Percentiles rank a stretch among this genome's conserved stretches.
These are phyloP conservation scores for Candida multigemmis DNA, from an alignment of 805 yeast genomes.

Conservation along the genomic window DNA sequence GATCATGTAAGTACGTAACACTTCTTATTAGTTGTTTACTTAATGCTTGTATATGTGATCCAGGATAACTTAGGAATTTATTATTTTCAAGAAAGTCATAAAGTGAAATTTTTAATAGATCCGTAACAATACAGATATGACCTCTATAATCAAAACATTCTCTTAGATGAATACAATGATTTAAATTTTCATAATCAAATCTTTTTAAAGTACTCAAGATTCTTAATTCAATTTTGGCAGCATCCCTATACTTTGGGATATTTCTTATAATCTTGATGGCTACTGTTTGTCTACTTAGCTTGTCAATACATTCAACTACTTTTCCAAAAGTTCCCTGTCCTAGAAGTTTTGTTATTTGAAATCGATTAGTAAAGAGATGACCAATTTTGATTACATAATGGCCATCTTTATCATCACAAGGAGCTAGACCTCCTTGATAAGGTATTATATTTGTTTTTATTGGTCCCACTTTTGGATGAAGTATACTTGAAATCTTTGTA, in stretches of 20 bases:
- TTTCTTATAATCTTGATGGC: constrained; percentile 92
- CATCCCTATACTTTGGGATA: constrained; percentile 90
- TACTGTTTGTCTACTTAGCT: constrained; percentile 46
- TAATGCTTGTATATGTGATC: constrained; percentile 83
- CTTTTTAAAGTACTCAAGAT: constrained; percentile 66
- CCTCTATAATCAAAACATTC: constrained; percentile 90
- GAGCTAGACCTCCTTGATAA: constrained; percentile 18
- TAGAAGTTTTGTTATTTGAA: constrained; percentile 54
- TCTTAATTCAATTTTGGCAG: constrained; percentile 85
- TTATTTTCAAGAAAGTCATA: constrained; percentile 87
- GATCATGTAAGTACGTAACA: constrained; percentile 82
- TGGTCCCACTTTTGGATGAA: constrained; percentile 30
- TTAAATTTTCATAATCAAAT: constrained; percentile 58
- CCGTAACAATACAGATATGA: constrained; percentile 92
- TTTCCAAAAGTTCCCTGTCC: constrained; percentile 95
- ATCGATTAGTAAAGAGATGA: constrained; percentile 66
- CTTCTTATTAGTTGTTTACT: constrained; percentile 78
- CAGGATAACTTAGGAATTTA: constrained; percentile 84
- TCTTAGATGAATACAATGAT: constrained; percentile 74
- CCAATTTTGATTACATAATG: constrained; percentile 57
- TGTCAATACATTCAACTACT: constrained; percentile 77
- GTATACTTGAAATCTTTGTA: constrained; percentile 25
- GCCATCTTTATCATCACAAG: constrained; percentile 64
- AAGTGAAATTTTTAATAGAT: constrained; percentile 71
- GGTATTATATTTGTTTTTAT: constrained; percentile 31